Conservation (phyloP, 192 early-diverging fungal genomes). For the Spizellomyces sp. region DNA sequence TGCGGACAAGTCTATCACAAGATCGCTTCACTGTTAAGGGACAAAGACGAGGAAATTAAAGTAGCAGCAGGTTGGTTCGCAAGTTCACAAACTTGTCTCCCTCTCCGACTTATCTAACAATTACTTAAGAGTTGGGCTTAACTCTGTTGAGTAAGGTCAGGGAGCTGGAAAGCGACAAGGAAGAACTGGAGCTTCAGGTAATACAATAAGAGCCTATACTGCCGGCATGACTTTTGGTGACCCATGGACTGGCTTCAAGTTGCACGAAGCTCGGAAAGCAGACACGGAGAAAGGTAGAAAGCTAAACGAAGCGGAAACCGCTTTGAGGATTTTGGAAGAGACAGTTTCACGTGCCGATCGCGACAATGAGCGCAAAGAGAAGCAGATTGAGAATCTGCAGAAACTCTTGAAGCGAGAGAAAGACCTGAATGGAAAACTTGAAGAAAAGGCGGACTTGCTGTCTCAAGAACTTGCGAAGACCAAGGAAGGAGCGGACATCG, state of each 20-base stretch:
- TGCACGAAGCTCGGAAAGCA: neutral
- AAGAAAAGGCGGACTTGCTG: conserved; percentile 2
- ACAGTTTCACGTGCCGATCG: neutral
- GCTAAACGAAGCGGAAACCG: neutral
- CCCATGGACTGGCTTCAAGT: neutral
- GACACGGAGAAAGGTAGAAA: conserved; percentile 4
- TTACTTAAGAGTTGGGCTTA: conserved; percentile 9
- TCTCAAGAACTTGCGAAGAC: neutral
- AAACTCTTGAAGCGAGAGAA: neutral
- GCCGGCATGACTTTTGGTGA: neutral
- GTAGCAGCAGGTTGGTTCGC: conserved; percentile 9
- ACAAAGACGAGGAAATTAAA: conserved; percentile 19
- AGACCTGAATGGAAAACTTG: neutral
- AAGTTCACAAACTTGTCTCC: neutral
- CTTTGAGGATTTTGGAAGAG: neutral
- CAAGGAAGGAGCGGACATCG: neutral
- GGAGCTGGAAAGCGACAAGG: neutral
- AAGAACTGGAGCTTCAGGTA: conserved; percentile 13
- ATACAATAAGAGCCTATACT: neutral
- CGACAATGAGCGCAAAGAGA: conserved; percentile 6
- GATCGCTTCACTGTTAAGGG: neutral
- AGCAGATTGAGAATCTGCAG: neutral
- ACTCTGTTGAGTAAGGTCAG: neutral
- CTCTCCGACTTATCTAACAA: neutral
- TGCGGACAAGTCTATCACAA: no score